A percentile compares a stretch with the other conserved stretches of the same genome.
These are phyloP conservation scores for Entomophthora muscae DNA, from an alignment of 371 early-diverging fungal genomes.

Conservation along the genomic window DNA sequence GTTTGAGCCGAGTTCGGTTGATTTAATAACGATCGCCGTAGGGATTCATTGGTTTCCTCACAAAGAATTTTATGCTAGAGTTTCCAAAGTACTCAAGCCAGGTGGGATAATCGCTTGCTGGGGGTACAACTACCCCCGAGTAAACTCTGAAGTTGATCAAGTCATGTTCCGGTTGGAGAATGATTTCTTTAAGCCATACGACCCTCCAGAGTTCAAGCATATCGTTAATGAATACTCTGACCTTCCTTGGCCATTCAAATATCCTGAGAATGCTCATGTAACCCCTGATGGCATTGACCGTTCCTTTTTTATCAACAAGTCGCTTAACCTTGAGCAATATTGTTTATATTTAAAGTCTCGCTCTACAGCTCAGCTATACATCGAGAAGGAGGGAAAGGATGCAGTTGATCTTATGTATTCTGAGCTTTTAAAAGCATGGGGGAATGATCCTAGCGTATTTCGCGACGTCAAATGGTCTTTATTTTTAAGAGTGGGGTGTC, in stretches of 20 bases:
- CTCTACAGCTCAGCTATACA: slow-evolving; percentile 5
- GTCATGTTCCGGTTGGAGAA: not conserved
- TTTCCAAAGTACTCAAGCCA: slow-evolving; percentile 5
- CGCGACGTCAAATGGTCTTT: not conserved
- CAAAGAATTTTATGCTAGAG: not conserved
- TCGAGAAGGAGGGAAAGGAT: not conserved
- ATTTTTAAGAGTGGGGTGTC: not conserved
- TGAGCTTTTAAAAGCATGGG: slow-evolving; percentile 6
- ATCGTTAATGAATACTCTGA: not conserved
- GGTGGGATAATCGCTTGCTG: slow-evolving; percentile 1
- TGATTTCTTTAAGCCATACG: not conserved
- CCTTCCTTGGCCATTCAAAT: not conserved
- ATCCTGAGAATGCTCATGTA: not conserved
- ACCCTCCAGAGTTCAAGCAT: not conserved
- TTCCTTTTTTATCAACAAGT: not conserved
- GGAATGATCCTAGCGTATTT: not conserved
- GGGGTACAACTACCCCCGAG: not conserved
- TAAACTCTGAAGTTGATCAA: not conserved
- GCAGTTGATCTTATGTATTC: not conserved
- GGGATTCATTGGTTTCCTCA: slow-evolving; percentile 4
- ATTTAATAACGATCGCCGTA: slow-evolving; percentile 7
- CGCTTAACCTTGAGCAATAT: not conserved
- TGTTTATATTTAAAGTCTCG: not conserved
- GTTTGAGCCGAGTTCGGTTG: not conserved
- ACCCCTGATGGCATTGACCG: not conserved